Conservation (phyloP, 202 grass and related monocot species). For the Panicum virgatum region DNA sequence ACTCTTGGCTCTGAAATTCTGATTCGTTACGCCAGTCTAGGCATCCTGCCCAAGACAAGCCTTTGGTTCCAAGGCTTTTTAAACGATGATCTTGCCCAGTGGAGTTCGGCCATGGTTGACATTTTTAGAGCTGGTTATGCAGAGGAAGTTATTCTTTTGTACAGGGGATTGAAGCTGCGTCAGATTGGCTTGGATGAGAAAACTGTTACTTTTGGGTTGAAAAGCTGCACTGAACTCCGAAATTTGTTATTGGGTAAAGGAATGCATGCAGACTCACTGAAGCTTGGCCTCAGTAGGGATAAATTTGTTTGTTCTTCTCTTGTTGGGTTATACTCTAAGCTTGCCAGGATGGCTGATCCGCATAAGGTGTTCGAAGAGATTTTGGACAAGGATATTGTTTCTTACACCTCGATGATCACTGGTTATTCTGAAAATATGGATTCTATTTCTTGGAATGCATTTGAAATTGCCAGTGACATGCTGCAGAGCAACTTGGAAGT, state of each 20-base stretch:
- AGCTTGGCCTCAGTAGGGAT: slow-evolving; percentile 48
- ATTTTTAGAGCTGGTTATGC: slow-evolving; percentile 53
- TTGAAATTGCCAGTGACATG: slow-evolving; percentile 51
- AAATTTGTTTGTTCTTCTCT: slow-evolving; percentile 63
- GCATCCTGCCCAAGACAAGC: slow-evolving; percentile 35
- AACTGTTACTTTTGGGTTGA: slow-evolving; percentile 59
- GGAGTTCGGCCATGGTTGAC: slow-evolving; percentile 57
- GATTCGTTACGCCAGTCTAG: slow-evolving; percentile 46
- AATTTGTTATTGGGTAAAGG: slow-evolving; percentile 39
- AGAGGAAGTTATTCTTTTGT: slow-evolving; percentile 51
- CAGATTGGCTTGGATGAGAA: slow-evolving; percentile 39
- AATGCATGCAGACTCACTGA: slow-evolving; percentile 56
- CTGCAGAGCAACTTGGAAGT: slow-evolving; percentile 40
- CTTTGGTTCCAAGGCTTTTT: slow-evolving; percentile 45
- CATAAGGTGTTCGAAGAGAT: slow-evolving; percentile 52
- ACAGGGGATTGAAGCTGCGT: slow-evolving; percentile 37
- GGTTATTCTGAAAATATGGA: slow-evolving; percentile 49
- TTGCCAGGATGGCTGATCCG: slow-evolving; percentile 38
- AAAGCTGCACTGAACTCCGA: slow-evolving; percentile 48
- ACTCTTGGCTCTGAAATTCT: slow-evolving; percentile 46
- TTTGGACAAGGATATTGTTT: slow-evolving; percentile 50
- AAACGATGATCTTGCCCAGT: slow-evolving; percentile 42
- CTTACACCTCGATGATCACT: slow-evolving; percentile 57
- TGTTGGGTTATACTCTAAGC: slow-evolving; percentile 54
- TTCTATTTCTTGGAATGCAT: slow-evolving; percentile 39